Conservation (phyloP, 2,329 filamentous ascomycete species). For the Albifimbria verrucaria region DNA sequence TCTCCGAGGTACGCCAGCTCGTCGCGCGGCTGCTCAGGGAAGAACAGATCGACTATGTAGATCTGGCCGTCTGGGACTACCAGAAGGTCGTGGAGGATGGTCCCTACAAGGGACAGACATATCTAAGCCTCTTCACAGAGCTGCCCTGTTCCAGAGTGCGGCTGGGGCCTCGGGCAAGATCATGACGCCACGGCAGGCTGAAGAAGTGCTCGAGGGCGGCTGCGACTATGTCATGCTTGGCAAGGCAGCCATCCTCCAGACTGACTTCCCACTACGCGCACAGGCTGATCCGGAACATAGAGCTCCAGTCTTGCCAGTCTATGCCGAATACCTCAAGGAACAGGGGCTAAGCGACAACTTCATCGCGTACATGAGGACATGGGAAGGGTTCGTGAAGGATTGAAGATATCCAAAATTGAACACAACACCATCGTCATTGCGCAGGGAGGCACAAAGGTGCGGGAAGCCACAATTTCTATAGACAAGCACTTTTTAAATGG, state of each 20-base stretch:
- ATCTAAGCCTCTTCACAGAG: not conserved
- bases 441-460: no score
- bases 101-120: not conserved
- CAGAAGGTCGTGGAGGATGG: not conserved
- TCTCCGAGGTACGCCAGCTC: not conserved
- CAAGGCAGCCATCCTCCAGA: not conserved
- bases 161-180: not conserved
- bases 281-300: no score
- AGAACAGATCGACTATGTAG: not conserved
- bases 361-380: no score
- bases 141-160: not conserved
- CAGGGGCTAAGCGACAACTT: no score
- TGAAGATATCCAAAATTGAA: no score
- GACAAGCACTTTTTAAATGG: no score
- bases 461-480: no score
- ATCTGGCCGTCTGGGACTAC: not conserved
- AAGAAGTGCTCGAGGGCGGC: not conserved
- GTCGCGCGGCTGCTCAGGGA: not conserved
- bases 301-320: no score
- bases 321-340: no score
- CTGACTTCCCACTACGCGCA: no score
- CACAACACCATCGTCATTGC: no score
- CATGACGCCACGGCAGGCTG: not conserved
- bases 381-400: no score
- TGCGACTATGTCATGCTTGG: not conserved